Conservation (phyloP, 2,329 filamentous ascomycete genomes). For the Aspergillus novoparasiticus region DNA sequence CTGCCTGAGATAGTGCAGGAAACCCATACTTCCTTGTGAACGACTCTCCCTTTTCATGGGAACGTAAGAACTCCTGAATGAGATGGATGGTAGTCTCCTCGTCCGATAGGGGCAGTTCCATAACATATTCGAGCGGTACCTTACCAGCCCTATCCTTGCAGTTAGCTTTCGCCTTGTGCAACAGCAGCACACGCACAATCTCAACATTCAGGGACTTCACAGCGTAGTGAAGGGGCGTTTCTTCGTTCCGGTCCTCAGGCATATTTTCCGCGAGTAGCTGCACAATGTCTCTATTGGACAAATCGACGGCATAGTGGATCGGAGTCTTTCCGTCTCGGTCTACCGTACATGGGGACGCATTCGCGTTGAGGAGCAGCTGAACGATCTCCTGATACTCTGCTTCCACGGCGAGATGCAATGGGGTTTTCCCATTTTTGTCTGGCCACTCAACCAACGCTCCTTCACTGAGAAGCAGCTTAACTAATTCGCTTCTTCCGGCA, state of each 20-base stretch:
- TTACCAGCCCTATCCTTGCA: neutral
- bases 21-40: neutral
- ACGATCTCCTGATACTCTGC: neutral
- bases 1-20: neutral
- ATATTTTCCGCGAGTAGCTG: neutral
- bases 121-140: neutral
- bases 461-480: neutral
- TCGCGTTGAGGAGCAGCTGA: neutral
- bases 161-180: neutral
- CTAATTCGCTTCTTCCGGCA: neutral
- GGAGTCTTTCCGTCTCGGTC: slow-evolving; percentile 1
- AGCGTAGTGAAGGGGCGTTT: slow-evolving; percentile 7
- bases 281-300: neutral
- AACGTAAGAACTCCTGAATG: neutral
- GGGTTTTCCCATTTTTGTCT: neutral
- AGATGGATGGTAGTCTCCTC: neutral
- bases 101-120: neutral
- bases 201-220: slow-evolving; percentile 1
- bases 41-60: neutral
- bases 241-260: neutral
- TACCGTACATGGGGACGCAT: neutral
- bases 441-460: neutral
- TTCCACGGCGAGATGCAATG: slow-evolving; percentile 5
- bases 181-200: neutral
- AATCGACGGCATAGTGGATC: neutral